Percentiles rank a stretch among this genome's conserved stretches.
Conservation (phyloP, 257 asterid genomes). For the Primulina huaijiensis region DNA sequence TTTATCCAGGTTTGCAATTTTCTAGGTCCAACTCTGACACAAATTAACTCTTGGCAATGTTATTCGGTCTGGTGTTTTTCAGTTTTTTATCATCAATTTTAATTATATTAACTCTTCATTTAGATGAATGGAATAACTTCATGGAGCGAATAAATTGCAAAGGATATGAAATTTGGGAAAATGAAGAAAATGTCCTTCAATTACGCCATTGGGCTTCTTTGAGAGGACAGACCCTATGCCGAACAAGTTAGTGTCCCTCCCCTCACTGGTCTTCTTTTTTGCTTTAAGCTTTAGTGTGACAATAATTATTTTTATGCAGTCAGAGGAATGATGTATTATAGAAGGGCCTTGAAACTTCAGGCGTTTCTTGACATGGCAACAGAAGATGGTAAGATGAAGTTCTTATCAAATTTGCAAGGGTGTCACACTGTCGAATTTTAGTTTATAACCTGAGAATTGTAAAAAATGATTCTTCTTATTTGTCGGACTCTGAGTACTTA, state of each 20-base stretch:
- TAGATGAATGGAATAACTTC: slow-evolving; percentile 97
- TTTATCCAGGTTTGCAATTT: slow-evolving; percentile 75
- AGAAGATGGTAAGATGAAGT: slow-evolving; percentile 58
- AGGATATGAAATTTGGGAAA: slow-evolving; percentile 67
- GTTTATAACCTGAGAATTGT: background rate
- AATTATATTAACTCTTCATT: slow-evolving; percentile 23
- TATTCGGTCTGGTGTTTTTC: slow-evolving; percentile 11
- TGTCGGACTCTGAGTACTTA: background rate
- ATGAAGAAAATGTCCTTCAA: slow-evolving; percentile 81
- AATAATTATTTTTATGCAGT: slow-evolving; percentile 50
- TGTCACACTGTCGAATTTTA: slow-evolving; percentile 20
- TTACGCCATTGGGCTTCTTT: slow-evolving; percentile 99
- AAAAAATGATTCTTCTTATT: background rate
- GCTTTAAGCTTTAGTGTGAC: slow-evolving; percentile 15
- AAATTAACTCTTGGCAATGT: slow-evolving; percentile 15
- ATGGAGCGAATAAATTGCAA: slow-evolving; percentile 86
- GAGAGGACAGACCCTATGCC: slow-evolving; percentile 95
- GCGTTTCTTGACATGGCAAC: slow-evolving; percentile 98
- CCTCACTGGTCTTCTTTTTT: slow-evolving; percentile 8
- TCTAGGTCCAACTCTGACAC: slow-evolving; percentile 17
- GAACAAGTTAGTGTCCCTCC: slow-evolving; percentile 59
- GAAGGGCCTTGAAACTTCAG: slow-evolving; percentile 98
- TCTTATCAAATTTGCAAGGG: slow-evolving; percentile 3
- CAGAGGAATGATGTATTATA: slow-evolving; percentile 97
- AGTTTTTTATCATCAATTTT: slow-evolving; percentile 13